A percentile compares a stretch with the other conserved stretches of the same genome.
phyloP scores from a whole-genome alignment of 2,329 filamentous ascomycete genomes.

The Ambrosiella xylebori region DNA sequence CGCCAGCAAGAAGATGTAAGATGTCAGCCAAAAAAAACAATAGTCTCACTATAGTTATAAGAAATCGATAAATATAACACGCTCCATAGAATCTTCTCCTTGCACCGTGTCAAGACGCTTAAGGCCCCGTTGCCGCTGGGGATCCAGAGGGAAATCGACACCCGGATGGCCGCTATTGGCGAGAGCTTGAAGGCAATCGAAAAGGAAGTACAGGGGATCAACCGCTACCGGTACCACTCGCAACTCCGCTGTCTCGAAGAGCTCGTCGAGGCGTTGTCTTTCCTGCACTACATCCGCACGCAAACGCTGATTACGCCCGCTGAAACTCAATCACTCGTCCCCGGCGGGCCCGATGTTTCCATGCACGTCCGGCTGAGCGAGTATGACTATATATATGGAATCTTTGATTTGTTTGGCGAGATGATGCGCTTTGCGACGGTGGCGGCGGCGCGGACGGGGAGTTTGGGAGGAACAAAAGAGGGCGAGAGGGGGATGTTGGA shows the following conservation, averaged over 20 bases:
- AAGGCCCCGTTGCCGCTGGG: slow-evolving; percentile 46
- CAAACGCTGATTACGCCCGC: slow-evolving; percentile 56
- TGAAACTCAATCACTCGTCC: slow-evolving; percentile 34
- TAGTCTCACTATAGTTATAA: neutral
- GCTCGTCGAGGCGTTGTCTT: slow-evolving; percentile 80
- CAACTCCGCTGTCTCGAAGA: slow-evolving; percentile 82
- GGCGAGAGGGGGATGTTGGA: slow-evolving; percentile 45
- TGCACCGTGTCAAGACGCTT: slow-evolving; percentile 39
- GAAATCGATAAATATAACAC: neutral
- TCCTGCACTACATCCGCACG: slow-evolving; percentile 68
- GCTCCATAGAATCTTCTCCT: slow-evolving; percentile 21
- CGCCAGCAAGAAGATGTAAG: slow-evolving; percentile 87
- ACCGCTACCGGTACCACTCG: slow-evolving; percentile 64
- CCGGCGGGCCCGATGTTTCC: slow-evolving; percentile 25
- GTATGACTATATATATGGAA: slow-evolving; percentile 74
- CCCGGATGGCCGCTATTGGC: slow-evolving; percentile 53
- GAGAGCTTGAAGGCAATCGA: slow-evolving; percentile 50
- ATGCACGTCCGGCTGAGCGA: slow-evolving; percentile 37
- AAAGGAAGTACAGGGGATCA: slow-evolving; percentile 58
- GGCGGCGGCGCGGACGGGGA: slow-evolving; percentile 58
- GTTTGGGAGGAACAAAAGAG: slow-evolving; percentile 22
- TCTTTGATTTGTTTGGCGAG: slow-evolving; percentile 90
- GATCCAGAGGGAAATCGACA: slow-evolving; percentile 52
- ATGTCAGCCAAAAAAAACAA: neutral
- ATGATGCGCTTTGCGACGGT: slow-evolving; percentile 95